Evolutionary conservation across 495 filamentous ascomycete species (phyloP), one percentile per base, ranked within the genome.

Genomic region (Diplogelasinospora grovesii): DNA sequence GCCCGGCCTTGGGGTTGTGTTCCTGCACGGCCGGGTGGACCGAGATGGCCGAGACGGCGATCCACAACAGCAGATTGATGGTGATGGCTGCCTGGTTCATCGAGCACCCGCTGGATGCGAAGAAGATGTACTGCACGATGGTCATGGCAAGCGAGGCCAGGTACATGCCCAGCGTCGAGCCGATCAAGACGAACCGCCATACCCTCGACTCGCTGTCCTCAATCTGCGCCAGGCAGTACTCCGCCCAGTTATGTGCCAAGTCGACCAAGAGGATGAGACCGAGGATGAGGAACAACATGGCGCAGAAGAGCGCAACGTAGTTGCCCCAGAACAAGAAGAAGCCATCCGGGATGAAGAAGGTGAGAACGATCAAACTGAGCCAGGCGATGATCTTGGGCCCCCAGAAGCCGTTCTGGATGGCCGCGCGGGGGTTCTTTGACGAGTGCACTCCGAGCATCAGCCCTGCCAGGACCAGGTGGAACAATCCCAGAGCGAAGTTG

Each of bases 281-380:
- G 28, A 98, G 75, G 3, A 98, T 75, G 8, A 98, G 74, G 75
- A 98, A 98, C 25, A 96, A 72, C 71, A 95, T 92, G 31, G 92
- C 92, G 49, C 85, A 82, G 36, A 86, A 63, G 38, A 95, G 77
- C 28, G 92, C 83, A 51, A 97, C 78, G 61, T 95, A 97, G 63
- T 93, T 88, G 39, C 93, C 92, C 78, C 89, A 98, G 41, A 88
- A 77, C 59, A 93, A 79, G 72, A 97, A 98, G 78, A 98, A 97
- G 38, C 66, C 61, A 59, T 98, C 87, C 28, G 92, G 92, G 42
- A 98, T 95, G 52, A 98, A 79, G 71, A 97, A 97, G 21, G 88
- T 93, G 39, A 89, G 57, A 27, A 95, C 87, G 35, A 97, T 82
- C 42, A 98, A 73, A 8, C 64, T 73, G 18, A 97, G 47, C 92